phyloP scores from a whole-genome alignment of 108 stramenopile genomes.

The Skeletonema marinoi region DNA sequence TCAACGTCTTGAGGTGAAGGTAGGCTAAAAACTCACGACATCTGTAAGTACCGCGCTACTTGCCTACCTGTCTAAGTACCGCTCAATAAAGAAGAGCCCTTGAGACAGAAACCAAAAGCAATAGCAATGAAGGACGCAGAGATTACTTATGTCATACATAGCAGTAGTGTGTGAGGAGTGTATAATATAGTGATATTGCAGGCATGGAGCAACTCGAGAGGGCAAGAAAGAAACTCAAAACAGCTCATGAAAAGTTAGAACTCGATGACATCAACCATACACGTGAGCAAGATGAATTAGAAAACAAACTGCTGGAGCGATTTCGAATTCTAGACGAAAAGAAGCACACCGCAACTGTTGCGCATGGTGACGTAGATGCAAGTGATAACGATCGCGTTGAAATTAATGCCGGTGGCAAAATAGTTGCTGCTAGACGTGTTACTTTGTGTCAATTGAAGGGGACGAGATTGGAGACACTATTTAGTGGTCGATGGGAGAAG shows the following conservation, averaged over 20 bases:
- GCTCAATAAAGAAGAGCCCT: too few relatives aligned
- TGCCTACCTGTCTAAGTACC: too few relatives aligned
- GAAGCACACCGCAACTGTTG: neutral
- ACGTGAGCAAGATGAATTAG: neutral
- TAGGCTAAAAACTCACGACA: too few relatives aligned
- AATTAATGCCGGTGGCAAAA: constrained; percentile 4
- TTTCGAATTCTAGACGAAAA: constrained; percentile 4
- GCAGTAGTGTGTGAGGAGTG: too few relatives aligned
- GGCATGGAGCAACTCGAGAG: neutral
- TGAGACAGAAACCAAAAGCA: too few relatives aligned
- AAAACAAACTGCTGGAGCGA: constrained; percentile 1
- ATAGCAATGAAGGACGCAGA: too few relatives aligned
- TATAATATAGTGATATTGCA: too few relatives aligned
- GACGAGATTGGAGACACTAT: constrained; percentile 20
- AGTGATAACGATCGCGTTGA: constrained; percentile 13
- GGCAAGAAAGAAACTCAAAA: constrained; percentile 1
- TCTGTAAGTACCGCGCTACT: too few relatives aligned
- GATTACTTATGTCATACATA: too few relatives aligned
- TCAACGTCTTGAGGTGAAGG: too few relatives aligned
- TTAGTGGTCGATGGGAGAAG: constrained; percentile 29
- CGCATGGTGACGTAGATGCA: neutral
- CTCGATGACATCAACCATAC: neutral
- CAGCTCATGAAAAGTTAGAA: neutral
- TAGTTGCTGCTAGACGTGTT: constrained; percentile 4
- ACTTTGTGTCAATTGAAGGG: constrained; percentile 13